These are phyloP conservation scores for Mortierella sp. DNA, from an alignment of 371 early-diverging fungal species.

Conservation along the genomic window DNA sequence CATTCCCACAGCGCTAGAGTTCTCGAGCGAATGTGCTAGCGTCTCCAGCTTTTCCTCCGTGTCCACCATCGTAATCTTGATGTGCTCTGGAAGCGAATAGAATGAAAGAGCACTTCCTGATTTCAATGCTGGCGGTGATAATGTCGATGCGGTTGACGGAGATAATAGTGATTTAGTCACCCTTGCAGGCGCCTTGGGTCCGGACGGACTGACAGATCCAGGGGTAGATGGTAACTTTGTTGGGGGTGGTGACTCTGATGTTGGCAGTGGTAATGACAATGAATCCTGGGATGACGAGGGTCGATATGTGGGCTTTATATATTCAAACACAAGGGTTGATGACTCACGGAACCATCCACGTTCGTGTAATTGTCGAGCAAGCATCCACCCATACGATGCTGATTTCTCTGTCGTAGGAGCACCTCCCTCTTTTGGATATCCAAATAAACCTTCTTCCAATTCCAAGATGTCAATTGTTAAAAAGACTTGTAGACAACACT, in stretches of 20 bases:
- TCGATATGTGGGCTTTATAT: slow-evolving; percentile 1
- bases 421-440: not conserved
- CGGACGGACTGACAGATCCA: not conserved
- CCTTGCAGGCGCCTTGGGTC: not conserved
- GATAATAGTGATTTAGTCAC: not conserved
- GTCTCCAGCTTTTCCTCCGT: not conserved
- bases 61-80: slow-evolving; percentile 15
- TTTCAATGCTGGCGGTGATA: no score
- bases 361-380: slow-evolving; percentile 23
- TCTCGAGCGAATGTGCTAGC: slow-evolving; percentile 7
- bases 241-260: not conserved
- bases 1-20: slow-evolving; percentile 23
- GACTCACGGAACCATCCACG: slow-evolving; percentile 29
- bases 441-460: not conserved
- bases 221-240: not conserved
- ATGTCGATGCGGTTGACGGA: not conserved
- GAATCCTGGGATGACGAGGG: not conserved
- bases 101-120: not conserved
- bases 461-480: slow-evolving; percentile 22
- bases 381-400: slow-evolving; percentile 23
- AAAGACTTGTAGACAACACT: slow-evolving; percentile 25
- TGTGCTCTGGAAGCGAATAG: slow-evolving; percentile 14
- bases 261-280: not conserved
- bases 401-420: not conserved
- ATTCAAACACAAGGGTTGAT: slow-evolving; percentile 13